Evolutionary conservation across 106 monocot genomes (phyloP).

Genomic region (Dactylorhiza incarnata): DNA sequence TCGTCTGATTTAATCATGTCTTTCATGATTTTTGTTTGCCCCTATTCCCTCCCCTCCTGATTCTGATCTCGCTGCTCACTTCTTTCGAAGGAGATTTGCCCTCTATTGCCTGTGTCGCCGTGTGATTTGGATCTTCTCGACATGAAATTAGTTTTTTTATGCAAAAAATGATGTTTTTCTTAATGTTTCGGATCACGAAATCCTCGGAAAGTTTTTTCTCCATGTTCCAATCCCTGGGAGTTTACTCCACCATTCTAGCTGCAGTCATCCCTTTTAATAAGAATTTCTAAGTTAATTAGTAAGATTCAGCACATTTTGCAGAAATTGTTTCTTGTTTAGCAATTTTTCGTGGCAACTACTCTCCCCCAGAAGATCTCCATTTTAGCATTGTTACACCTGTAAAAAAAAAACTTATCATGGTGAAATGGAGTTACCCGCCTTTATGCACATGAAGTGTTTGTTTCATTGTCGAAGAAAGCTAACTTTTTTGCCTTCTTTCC

Average conservation of each 20-base stretch:
- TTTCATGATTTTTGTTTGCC: background rate
- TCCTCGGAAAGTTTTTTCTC: background rate
- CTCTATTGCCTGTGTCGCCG: background rate
- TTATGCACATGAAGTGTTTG: background rate
- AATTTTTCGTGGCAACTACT: background rate
- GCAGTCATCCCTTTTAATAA: background rate
- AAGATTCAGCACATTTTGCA: background rate
- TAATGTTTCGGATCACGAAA: background rate
- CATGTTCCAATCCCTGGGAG: background rate
- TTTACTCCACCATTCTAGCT: too few species aligned
- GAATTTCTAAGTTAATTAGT: background rate
- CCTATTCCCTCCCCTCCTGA: background rate
- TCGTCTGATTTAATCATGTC: background rate
- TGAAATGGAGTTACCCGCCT: too few species aligned
- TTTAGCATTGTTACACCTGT: background rate
- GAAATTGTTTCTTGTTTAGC: background rate
- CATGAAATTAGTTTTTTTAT: background rate
- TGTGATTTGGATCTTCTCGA: slow-evolving; percentile 4
- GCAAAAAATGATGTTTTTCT: background rate
- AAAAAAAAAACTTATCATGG: background rate
- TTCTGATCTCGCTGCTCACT: background rate
- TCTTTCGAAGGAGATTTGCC: background rate
- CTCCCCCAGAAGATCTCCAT: background rate
- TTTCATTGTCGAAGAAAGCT: background rate
- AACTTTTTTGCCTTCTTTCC: background rate